Evolutionary conservation across 1,139 yeast species (phyloP), one percentile per base, ranked within the genome.

Genomic region (Blastobotrys malaysiensis): DNA sequence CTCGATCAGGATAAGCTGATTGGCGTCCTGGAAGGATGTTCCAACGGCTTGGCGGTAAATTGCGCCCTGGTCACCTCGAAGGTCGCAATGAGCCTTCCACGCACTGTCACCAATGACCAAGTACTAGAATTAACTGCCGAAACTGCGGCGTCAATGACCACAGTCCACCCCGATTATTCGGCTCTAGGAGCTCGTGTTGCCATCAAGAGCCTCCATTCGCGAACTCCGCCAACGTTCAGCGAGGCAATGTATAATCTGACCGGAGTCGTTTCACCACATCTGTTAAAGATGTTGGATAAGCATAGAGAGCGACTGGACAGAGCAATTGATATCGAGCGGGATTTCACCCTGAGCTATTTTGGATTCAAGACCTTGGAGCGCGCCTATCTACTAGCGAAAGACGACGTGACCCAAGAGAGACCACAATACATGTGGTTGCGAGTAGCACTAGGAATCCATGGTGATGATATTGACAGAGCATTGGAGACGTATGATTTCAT

Each of bases 161-260:
- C 96, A 13, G 79, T 83, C 53, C 97, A 90, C 69, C 96, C 96
- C 9, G 96, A 89, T 71, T 88, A 88, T 65, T 89, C 96, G 27
- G 77, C 79, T 22, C 76, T 90, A 62, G 97, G 96, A 24, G 96
- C 96, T 14, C 79, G 97, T 71, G 78, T 90, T 52, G 89, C 91
- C 36, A 82, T 88, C 49, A 80, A 88, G 26, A 81, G 83, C 65
- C 77, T 89, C 63, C 95, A 88, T 73, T 86, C 84, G 68, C 85
- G 81, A 70, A 88, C 96, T 44, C 81, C 85, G 51, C 80, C 82
- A 67, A 84, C 78, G 64, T 89, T 84, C 65, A 82, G 89, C 39
- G 82, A 80, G 60, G 90, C 86, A 51, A 74, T 86, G 55, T 76
- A 77, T 55, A 80, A 79, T 57, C 76, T 90, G 63, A 78, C 93